A percentile compares a stretch with the other conserved stretches of the same genome.
phyloP scores from a whole-genome alignment of 345 rosid species.

The Bruguiera gymnorhiza region DNA sequence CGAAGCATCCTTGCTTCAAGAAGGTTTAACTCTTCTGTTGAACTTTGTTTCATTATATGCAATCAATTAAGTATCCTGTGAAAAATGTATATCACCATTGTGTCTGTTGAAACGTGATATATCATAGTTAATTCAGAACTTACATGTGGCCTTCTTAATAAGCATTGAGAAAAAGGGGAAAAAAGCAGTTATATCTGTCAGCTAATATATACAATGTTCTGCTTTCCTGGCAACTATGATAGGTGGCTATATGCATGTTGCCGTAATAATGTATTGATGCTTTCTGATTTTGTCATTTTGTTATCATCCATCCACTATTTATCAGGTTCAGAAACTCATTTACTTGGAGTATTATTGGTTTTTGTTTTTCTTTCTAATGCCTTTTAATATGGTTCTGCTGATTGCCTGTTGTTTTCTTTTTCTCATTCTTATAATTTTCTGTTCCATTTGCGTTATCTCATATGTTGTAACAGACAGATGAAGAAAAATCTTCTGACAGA shows the following conservation, averaged over 20 bases:
- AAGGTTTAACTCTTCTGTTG: slow-evolving; percentile 37
- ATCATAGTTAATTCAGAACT: no score
- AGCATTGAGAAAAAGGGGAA: no score
- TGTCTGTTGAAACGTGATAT: no score
- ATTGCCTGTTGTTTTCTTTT: background rate
- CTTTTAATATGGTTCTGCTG: background rate
- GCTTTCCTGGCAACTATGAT: no score
- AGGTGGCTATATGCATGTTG: no score
- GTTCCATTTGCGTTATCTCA: background rate
- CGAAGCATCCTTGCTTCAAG: slow-evolving; percentile 66
- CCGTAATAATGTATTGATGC: no score
- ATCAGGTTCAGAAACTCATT: background rate
- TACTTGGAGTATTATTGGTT: background rate
- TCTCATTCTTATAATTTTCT: background rate
- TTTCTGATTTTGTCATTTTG: no score
- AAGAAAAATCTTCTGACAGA: background rate
- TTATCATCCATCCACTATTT: background rate
- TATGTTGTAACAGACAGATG: background rate
- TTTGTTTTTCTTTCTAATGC: background rate
- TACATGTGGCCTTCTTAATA: no score
- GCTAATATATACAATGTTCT: no score
- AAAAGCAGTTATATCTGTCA: no score
- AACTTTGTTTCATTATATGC: background rate
- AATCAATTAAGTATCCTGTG: no score
- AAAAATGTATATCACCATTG: no score